Evolutionary conservation across 2,329 filamentous ascomycete species (phyloP).

Genomic region (Colletotrichum sp.): DNA sequence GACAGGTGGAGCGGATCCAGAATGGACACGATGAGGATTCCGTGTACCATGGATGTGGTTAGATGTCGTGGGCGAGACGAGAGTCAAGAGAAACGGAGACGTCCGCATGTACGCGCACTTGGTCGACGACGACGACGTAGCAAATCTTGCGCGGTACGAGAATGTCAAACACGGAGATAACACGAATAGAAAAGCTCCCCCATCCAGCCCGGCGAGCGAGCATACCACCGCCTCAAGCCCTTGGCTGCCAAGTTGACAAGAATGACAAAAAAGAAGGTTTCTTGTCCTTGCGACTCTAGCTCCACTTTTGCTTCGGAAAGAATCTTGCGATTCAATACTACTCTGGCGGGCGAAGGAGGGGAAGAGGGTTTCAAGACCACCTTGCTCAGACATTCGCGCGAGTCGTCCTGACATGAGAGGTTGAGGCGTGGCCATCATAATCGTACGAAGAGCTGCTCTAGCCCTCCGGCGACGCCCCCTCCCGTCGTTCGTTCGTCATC

Average conservation of each 20-base stretch:
- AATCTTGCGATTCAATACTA: slow-evolving; percentile 20
- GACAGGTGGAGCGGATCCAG: slow-evolving; percentile 7
- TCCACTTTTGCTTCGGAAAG: slow-evolving; percentile 18
- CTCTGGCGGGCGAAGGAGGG: slow-evolving; percentile 5
- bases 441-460: slow-evolving; percentile 5
- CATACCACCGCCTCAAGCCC: background rate
- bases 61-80: background rate
- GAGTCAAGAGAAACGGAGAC: background rate
- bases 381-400: slow-evolving; percentile 15
- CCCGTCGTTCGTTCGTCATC: background rate
- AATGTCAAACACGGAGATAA: background rate
- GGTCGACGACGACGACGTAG: background rate
- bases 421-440: background rate
- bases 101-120: background rate
- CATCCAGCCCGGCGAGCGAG: background rate
- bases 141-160: background rate
- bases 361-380: slow-evolving; percentile 8
- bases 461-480: background rate
- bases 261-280: slow-evolving; percentile 1
- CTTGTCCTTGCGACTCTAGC: slow-evolving; percentile 7
- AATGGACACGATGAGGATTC: background rate
- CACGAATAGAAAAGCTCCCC: background rate
- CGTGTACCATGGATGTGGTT: background rate
- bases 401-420: slow-evolving; percentile 2
- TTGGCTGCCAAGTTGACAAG: background rate